These are phyloP conservation scores for Euphorbia celastroides DNA, from an alignment of 441 rosid genomes.

Conservation along the genomic window DNA sequence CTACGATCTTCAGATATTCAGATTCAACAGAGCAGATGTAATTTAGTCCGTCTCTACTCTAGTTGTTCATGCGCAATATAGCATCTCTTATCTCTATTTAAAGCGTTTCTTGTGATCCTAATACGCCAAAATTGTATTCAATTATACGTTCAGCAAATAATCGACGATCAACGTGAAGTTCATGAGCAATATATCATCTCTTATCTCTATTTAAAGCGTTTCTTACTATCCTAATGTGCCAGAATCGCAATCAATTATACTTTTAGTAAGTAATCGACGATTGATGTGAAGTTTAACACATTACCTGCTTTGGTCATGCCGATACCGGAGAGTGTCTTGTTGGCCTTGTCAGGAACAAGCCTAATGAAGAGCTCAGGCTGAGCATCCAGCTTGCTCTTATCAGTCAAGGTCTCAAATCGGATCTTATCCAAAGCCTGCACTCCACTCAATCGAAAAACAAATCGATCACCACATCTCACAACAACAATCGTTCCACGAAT, in stretches of 20 bases:
- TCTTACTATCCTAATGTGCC: neutral
- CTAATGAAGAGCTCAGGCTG: conserved; percentile 80
- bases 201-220: neutral
- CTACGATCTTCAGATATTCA: too few species aligned
- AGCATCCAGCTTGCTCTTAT: conserved; percentile 84
- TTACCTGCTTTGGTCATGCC: conserved; percentile 92
- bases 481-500: too few species aligned
- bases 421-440: conserved; percentile 78
- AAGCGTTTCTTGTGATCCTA: neutral
- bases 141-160: neutral
- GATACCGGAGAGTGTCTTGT: conserved; percentile 60
- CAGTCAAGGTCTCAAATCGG: conserved; percentile 71
- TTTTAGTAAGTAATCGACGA: neutral
- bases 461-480: too few species aligned
- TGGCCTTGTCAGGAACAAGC: conserved; percentile 63
- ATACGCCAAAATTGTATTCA: neutral
- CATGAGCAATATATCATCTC: neutral
- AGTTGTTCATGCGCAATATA: neutral
- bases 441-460: neutral
- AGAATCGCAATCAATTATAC: neutral
- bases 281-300: neutral
- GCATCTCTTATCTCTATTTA: neutral
- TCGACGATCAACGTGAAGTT: neutral
- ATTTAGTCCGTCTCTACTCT: neutral
- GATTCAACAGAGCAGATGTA: neutral